These are phyloP conservation scores for Ceratocystis eucalypticola DNA, from an alignment of 2,329 filamentous ascomycete species.

Conservation along the genomic window DNA sequence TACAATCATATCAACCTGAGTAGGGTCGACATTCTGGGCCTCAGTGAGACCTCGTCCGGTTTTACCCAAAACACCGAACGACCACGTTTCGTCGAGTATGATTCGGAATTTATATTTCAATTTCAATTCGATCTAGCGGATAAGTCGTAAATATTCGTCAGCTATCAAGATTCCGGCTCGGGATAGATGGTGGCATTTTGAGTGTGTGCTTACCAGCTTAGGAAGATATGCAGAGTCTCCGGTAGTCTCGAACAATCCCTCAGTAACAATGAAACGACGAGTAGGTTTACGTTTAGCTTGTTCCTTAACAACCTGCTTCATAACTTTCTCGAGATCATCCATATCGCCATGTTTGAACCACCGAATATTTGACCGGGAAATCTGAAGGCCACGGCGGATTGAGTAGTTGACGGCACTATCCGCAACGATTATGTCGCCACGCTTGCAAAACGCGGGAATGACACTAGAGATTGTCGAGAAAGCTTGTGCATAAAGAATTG, in stretches of 20 bases:
- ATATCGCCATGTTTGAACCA: constrained; percentile 97
- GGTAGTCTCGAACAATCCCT: constrained; percentile 81
- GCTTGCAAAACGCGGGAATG: constrained; percentile 92
- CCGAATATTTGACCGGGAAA: constrained; percentile 74
- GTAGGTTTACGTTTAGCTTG: constrained; percentile 78
- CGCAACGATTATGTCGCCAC: constrained; percentile 91
- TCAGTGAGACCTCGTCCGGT: constrained; percentile 89
- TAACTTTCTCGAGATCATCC: constrained; percentile 75
- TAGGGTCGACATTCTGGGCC: constrained; percentile 87
- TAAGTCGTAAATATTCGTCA: background rate
- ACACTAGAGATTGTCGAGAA: constrained; percentile 96
- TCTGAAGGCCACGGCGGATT: constrained; percentile 86
- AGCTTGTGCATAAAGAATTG: constrained; percentile 90
- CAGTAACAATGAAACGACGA: constrained; percentile 86
- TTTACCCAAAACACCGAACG: constrained; percentile 83
- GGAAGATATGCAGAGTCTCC: constrained; percentile 78
- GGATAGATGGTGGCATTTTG: background rate
- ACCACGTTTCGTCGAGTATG: constrained; percentile 95
- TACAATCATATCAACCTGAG: constrained; percentile 92
- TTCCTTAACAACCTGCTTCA: constrained; percentile 76
- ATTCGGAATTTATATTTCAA: constrained; percentile 95
- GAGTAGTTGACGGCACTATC: constrained; percentile 89
- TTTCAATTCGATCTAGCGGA: constrained; percentile 59
- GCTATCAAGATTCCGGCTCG: constrained; percentile 13
- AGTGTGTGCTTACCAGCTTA: constrained; percentile 50